Base-by-base conservation (phyloP, 805 yeast species). In the Barnettozyma pratensis region DNA sequence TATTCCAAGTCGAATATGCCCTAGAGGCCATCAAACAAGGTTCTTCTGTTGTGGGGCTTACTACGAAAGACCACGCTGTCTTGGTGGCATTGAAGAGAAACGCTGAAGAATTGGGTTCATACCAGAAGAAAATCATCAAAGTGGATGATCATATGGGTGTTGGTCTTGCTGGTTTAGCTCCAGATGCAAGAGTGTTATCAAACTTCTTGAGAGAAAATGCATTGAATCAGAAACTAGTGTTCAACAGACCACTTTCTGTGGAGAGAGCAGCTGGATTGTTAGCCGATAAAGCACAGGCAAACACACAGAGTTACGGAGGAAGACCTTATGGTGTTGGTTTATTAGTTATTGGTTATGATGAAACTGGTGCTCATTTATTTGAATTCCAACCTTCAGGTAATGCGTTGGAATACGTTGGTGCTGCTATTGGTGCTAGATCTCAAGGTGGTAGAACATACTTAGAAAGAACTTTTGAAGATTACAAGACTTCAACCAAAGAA, bases 301-400 rank as follows among this genome's bases (percentile, higher is more conserved):
- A 94, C 70, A 94, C 99, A 38, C 98, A 94, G 71, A 82, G 87
- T 51, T 90, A 94, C 61, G 98, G 98, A 7, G 85, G 92, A 9
- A 83, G 99, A 68, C 99, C 99, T 8, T 94, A 94, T 64, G 99
- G 99, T 55, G 99, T 94, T 26, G 99, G 99, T 4, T 74, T 94
- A 54, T 72, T 94, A 50, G 79, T 94, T 42, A 83, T 87, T 12
- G 99, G 99, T 19, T 78, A 80, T 66, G 99, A 94, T 65, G 96
- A 87, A 64, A 79, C 89, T 31, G 99, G 99, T 11, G 86, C 98
- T 7, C 99, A 94, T 68, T 71, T 94, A 54, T 83, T 81, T 67
- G 99, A 94, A 72, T 94, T 94, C 70, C 92, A 87, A 65, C 99
- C 99, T 14, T 85, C 96, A 7, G 99, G 99, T 2, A 83, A 92